Conservation (phyloP, 441 rosid genomes). For the Capsella rubella region DNA sequence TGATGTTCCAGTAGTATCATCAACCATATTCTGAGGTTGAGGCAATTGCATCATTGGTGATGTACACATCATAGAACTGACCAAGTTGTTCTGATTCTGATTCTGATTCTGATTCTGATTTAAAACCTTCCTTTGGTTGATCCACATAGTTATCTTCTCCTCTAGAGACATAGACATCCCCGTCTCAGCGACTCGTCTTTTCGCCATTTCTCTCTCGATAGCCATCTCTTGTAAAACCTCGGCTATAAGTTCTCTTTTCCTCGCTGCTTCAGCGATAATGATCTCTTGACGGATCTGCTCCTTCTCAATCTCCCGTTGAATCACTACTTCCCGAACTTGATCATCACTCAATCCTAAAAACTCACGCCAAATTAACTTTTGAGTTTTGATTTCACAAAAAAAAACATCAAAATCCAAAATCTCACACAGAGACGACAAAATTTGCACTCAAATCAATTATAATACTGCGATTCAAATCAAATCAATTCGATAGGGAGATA, state of each 20-base stretch:
- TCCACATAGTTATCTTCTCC: slow-evolving; percentile 43
- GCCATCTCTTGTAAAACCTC: slow-evolving; percentile 62
- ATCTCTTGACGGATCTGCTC: slow-evolving; percentile 55
- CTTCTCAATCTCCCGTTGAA: slow-evolving; percentile 55
- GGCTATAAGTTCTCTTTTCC: slow-evolving; percentile 50
- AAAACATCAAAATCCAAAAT: background rate
- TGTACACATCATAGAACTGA: background rate
- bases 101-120: slow-evolving; percentile 33
- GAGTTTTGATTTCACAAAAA: background rate
- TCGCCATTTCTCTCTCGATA: slow-evolving; percentile 54
- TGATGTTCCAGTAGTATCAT: slow-evolving; percentile 12
- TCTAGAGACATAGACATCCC: slow-evolving; percentile 42
- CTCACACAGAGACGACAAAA: too few species aligned
- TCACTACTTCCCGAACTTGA: slow-evolving; percentile 30
- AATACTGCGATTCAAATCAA: background rate
- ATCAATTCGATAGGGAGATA: background rate
- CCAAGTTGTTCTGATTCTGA: background rate
- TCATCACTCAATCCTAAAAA: slow-evolving; percentile 6
- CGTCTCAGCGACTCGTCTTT: slow-evolving; percentile 13
- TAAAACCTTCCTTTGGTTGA: slow-evolving; percentile 33
- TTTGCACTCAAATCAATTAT: too few species aligned
- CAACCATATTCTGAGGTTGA: background rate
- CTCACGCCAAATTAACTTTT: background rate
- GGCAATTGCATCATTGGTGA: slow-evolving; percentile 25
- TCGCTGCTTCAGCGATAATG: slow-evolving; percentile 47